These are phyloP conservation scores for Tulasnella sp. DNA, from an alignment of 768 basidiomycete species.

Conservation along the genomic window DNA sequence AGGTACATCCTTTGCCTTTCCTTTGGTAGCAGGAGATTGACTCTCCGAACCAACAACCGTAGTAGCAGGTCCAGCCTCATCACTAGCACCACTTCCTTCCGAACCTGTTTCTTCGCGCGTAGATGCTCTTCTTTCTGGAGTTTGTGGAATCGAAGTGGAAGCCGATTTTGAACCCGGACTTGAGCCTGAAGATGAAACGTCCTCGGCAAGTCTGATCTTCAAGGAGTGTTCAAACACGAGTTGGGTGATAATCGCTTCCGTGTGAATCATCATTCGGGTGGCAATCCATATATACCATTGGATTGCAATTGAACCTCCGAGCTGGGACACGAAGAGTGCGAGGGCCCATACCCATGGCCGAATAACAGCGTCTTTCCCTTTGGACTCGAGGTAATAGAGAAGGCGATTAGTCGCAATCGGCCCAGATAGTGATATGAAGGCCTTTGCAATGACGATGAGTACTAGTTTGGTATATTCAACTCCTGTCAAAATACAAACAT, in stretches of 20 bases:
- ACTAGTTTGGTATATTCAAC: conserved; percentile 19
- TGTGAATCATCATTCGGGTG: conserved; percentile 36
- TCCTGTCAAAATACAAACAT: neutral
- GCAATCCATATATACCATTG: conserved; percentile 43
- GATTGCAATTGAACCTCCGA: conserved; percentile 28
- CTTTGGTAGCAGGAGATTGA: conserved; percentile 11
- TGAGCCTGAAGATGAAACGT: conserved; percentile 23
- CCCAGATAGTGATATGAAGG: conserved; percentile 2
- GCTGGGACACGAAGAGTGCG: conserved; percentile 23
- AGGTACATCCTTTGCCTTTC: conserved; percentile 4
- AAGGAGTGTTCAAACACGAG: conserved; percentile 79
- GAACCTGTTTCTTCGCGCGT: conserved; percentile 11
- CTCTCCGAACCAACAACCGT: conserved; percentile 3
- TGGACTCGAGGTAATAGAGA: conserved; percentile 41
- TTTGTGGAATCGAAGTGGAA: neutral
- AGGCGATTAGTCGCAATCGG: conserved; percentile 19
- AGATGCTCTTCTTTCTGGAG: too few relatives aligned
- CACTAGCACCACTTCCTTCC: conserved; percentile 11
- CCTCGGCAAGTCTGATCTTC: conserved; percentile 48
- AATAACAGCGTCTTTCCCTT: conserved; percentile 35
- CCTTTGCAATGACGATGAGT: conserved; percentile 8
- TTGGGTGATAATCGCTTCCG: conserved; percentile 41
- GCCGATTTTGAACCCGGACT: conserved; percentile 10
- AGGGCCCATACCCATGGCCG: conserved; percentile 47
- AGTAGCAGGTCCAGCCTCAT: conserved; percentile 3